Conservation (phyloP, 768 basidiomycete genomes). For the Kwoniella shandongensis region DNA sequence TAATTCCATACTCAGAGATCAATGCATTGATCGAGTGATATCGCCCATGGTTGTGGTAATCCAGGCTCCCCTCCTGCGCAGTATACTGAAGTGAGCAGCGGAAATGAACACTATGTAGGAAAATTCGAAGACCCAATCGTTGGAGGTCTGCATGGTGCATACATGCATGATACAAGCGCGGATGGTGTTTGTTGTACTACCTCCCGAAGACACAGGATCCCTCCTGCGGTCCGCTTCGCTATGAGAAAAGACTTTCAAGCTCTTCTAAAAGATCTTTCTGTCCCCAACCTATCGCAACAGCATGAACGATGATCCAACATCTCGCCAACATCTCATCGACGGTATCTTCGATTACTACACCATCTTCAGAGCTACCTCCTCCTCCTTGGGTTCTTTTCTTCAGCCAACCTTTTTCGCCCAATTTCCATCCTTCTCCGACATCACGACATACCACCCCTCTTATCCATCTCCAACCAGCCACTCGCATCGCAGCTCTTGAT, state of each 20-base stretch:
- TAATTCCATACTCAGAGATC: no score
- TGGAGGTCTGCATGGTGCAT: neutral
- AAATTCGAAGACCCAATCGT: no score
- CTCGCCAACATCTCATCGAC: slow-evolving; percentile 37
- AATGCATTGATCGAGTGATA: no score
- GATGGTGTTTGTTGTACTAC: neutral
- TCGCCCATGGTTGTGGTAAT: no score
- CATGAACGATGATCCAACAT: slow-evolving; percentile 49
- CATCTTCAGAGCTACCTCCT: slow-evolving; percentile 14
- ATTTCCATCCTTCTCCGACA: slow-evolving; percentile 18
- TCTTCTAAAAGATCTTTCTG: slow-evolving; percentile 46
- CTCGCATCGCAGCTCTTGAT: slow-evolving; percentile 34
- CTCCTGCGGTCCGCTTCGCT: no score
- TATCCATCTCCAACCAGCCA: slow-evolving; percentile 43
- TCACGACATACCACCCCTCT: slow-evolving; percentile 27
- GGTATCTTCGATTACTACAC: no score
- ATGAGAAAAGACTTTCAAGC: slow-evolving; percentile 37
- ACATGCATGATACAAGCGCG: neutral
- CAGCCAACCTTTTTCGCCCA: slow-evolving; percentile 9
- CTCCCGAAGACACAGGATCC: no score
- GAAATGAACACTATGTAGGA: no score
- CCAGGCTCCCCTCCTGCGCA: no score
- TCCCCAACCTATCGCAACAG: slow-evolving; percentile 44
- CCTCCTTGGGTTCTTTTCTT: neutral
- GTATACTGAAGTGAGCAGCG: no score